Evolutionary conservation across 2,329 filamentous ascomycete genomes (phyloP), one percentile per base, ranked within the genome.

Genomic region (Hymenoscyphus fraxineus): DNA sequence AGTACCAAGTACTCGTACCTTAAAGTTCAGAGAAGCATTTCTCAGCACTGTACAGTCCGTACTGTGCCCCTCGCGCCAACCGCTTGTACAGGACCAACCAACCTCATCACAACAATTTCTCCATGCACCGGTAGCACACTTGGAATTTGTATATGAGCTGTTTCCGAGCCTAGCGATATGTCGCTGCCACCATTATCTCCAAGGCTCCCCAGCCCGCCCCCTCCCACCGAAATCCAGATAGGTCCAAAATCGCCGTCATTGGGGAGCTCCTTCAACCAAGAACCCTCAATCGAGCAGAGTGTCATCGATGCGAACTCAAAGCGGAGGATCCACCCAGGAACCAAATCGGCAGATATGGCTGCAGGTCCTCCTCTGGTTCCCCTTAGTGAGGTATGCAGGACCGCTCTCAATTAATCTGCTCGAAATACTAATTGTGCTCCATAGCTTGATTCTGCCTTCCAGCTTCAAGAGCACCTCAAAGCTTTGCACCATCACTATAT

Each of bases 391-490:
- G 93, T 96, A 76, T 69, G 84, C 77, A 62, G 63, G 27, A 27
- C 27, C 59, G 6, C 9, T 15, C 41, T n/a, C 32, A 22, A 27
- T 16, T 16, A 6, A 31, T n/a, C 61, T 27, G 15, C 58, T 47
- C 62, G 41, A 44, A 40, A 60, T 55, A 61, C 69, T 74, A 65
- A 77, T 59, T 47, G 10, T 19, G 35, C 6, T 19, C 39, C 55
- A 62, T 76, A 97, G 91, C 92, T 99, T 70, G 93, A 99, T 76
- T 98, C 94, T 27, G 91, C 95, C 56, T 99, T 98, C 76, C 95
- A 97, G 77, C 86, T 98, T 19, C 96, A 97, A 78, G 95, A 99
- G 79, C 94, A 99, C 75, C 88, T 99, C 62, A 94, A 96, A 77
- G 92, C 95, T 41, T 85, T 97, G 16, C 92, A 98, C 80, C 88